Conservation (phyloP, 2,329 filamentous ascomycete species). For the Graphium sp. region DNA sequence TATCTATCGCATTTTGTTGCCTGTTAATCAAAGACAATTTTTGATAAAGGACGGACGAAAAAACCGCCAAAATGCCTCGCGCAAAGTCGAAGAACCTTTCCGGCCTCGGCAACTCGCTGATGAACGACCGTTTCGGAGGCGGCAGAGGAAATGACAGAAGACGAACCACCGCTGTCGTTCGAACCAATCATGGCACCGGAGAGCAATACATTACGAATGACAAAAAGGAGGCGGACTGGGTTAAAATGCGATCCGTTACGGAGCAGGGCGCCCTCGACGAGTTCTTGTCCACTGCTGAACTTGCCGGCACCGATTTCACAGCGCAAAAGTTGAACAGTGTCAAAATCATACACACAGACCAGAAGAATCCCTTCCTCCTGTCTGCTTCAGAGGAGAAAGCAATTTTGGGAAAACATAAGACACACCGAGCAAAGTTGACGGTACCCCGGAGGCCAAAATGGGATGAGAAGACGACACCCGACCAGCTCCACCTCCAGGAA, state of each 20-base stretch:
- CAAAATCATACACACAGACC: slow-evolving; percentile 94
- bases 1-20: slow-evolving; percentile 5
- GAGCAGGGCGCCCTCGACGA: slow-evolving; percentile 94
- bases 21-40: slow-evolving; percentile 1
- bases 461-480: slow-evolving; percentile 70
- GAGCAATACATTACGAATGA: slow-evolving; percentile 88
- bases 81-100: slow-evolving; percentile 93
- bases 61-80: slow-evolving; percentile 29
- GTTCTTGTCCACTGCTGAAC: slow-evolving; percentile 85
- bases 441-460: slow-evolving; percentile 82
- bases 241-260: slow-evolving; percentile 98
- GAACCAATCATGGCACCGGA: slow-evolving; percentile 64
- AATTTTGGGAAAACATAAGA: slow-evolving; percentile 63
- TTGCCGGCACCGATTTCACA: slow-evolving; percentile 97
- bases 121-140: slow-evolving; percentile 97
- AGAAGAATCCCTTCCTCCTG: slow-evolving; percentile 87
- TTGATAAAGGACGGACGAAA: neutral
- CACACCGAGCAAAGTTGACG: slow-evolving; percentile 64
- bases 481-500: slow-evolving; percentile 66
- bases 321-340: slow-evolving; percentile 98
- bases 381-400: slow-evolving; percentile 70
- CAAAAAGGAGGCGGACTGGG: slow-evolving; percentile 82
- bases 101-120: slow-evolving; percentile 89
- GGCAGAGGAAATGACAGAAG: slow-evolving; percentile 75
- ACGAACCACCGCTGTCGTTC: slow-evolving; percentile 40